These are phyloP conservation scores for Wickerhamiella qilinensis DNA, from an alignment of 805 yeast genomes.

Conservation along the genomic window DNA sequence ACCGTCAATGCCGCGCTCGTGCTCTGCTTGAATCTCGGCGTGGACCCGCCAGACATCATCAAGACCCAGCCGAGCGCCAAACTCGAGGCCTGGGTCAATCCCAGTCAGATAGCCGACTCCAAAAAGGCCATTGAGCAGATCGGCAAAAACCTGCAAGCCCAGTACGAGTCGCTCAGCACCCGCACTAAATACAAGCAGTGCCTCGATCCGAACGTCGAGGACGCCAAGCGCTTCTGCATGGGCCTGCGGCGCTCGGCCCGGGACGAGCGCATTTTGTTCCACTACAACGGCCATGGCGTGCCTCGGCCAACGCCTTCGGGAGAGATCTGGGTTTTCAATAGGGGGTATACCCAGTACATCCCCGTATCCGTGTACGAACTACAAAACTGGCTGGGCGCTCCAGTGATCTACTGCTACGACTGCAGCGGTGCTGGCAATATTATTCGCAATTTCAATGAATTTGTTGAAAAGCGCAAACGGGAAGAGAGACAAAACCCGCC, in stretches of 20 bases:
- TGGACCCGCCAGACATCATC: conserved; percentile 91
- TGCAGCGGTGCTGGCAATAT: conserved; percentile 92
- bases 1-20: conserved; percentile 89
- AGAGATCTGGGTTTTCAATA: conserved; percentile 94
- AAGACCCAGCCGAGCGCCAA: conserved; percentile 89
- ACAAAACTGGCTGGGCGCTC: conserved; percentile 97
- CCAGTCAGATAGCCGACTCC: conserved; percentile 61
- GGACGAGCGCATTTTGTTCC: conserved; percentile 84
- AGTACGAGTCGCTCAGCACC: conserved; percentile 76
- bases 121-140: conserved; percentile 84
- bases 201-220: conserved; percentile 91
- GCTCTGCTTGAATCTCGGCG: conserved; percentile 80
- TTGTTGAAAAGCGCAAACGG: conserved; percentile 75
- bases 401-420: conserved; percentile 87
- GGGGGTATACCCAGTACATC: conserved; percentile 94
- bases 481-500: conserved; percentile 27
- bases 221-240: conserved; percentile 78
- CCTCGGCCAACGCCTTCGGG: conserved; percentile 95
- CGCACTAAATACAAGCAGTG: conserved; percentile 83
- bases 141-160: conserved; percentile 73
- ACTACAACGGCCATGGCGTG: conserved; percentile 96
- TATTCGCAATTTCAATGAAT: conserved; percentile 72
- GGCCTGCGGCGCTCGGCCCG: conserved; percentile 79
- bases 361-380: conserved; percentile 91
- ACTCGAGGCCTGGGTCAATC: conserved; percentile 88